A percentile compares a stretch with the other conserved stretches of the same genome.
These are phyloP conservation scores for Boletus coccyginus DNA, from an alignment of 768 basidiomycete genomes.

Conservation along the genomic window DNA sequence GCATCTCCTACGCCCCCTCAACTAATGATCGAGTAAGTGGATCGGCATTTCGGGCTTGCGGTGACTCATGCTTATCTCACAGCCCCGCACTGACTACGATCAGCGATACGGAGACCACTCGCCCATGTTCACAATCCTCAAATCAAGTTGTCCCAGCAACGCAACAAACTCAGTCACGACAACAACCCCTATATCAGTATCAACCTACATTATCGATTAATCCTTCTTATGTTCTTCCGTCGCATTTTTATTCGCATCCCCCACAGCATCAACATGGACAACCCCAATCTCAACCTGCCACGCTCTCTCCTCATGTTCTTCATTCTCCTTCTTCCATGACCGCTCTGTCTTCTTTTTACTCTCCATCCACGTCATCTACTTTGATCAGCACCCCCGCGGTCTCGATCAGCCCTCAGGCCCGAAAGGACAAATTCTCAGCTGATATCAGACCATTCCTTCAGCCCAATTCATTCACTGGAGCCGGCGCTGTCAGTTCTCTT, in stretches of 20 bases:
- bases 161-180: constrained; percentile 34
- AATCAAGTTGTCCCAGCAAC: constrained; percentile 38
- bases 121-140: constrained; percentile 44
- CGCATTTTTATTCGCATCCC: constrained; percentile 38
- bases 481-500: constrained; percentile 63
- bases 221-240: constrained; percentile 38
- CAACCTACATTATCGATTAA: constrained; percentile 43
- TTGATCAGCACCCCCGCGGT: constrained; percentile 26
- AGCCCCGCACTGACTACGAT: constrained; percentile 63
- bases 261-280: constrained; percentile 28
- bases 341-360: constrained; percentile 39
- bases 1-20: constrained; percentile 30
- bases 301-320: constrained; percentile 67
- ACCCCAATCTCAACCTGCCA: constrained; percentile 47
- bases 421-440: constrained; percentile 50
- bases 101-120: constrained; percentile 46
- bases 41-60: background rate
- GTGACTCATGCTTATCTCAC: constrained; percentile 15
- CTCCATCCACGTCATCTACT: constrained; percentile 31
- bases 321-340: constrained; percentile 51
- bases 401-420: constrained; percentile 47
- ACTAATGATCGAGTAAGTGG: constrained; percentile 69
- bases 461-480: constrained; percentile 61
- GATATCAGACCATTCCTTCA: constrained; percentile 57
- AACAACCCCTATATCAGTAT: constrained; percentile 37